Conservation (phyloP, 306 rosid genomes). For the Luffa acutangula region DNA sequence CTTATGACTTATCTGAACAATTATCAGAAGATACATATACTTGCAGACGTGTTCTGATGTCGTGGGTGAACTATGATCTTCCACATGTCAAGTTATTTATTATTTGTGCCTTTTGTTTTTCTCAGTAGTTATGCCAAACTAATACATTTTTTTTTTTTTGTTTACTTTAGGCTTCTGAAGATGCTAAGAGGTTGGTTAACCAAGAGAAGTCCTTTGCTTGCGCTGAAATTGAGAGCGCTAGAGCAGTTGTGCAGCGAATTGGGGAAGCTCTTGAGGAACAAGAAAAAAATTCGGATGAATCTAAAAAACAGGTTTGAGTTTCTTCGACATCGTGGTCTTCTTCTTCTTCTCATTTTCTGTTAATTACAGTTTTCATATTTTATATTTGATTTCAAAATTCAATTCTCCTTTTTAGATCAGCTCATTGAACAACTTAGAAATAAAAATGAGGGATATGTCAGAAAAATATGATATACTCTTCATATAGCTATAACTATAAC, state of each 20-base stretch:
- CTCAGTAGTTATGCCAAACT: not conserved
- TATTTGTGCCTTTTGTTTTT: not conserved
- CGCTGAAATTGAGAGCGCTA: slow-evolving; percentile 94
- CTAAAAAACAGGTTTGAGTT: slow-evolving; percentile 54
- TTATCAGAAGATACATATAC: not conserved
- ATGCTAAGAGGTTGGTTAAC: slow-evolving; percentile 90
- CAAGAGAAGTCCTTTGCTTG: slow-evolving; percentile 96
- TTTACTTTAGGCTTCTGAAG: slow-evolving; percentile 76
- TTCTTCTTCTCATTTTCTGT: not conserved
- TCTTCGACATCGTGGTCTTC: not conserved
- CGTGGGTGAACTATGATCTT: not conserved
- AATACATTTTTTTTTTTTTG: slow-evolving; percentile 1
- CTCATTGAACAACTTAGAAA: not conserved
- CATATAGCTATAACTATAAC: not conserved
- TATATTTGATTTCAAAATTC: not conserved
- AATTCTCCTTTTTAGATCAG: not conserved
- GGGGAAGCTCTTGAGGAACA: slow-evolving; percentile 92
- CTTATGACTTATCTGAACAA: not conserved
- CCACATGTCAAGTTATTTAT: not conserved
- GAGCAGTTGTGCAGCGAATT: slow-evolving; percentile 82
- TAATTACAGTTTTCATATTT: not conserved
- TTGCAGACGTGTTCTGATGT: not conserved
- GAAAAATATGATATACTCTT: not conserved
- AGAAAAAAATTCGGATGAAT: slow-evolving; percentile 44
- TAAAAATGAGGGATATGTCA: not conserved